phyloP scores from a whole-genome alignment of 208 protist genomes.

The Acanthamoeba castellanii region DNA sequence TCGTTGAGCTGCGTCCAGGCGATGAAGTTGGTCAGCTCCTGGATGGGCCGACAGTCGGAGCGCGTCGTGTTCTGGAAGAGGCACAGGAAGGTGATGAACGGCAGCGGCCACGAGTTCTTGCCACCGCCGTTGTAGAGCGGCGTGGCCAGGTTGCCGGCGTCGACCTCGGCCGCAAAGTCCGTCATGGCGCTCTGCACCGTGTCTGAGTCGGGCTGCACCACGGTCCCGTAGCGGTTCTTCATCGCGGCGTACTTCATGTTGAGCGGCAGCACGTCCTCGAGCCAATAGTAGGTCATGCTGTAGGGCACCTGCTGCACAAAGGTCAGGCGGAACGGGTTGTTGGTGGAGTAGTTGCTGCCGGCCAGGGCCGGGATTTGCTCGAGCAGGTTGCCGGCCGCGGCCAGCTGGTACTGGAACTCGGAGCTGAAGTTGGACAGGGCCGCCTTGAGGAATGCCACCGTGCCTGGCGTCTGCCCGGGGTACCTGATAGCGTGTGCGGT shows the following conservation, averaged over 20 bases:
- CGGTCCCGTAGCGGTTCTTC: not conserved
- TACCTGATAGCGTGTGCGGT: not conserved
- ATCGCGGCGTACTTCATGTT: slow-evolving; percentile 21
- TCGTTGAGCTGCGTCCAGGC: slow-evolving; percentile 39
- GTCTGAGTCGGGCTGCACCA: not conserved
- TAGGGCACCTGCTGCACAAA: not conserved
- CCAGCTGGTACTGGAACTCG: not conserved
- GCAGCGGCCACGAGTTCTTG: not conserved
- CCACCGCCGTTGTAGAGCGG: not conserved
- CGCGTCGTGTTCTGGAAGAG: slow-evolving; percentile 44
- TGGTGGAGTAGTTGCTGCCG: slow-evolving; percentile 4
- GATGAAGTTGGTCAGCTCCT: slow-evolving; percentile 44
- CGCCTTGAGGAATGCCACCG: not conserved
- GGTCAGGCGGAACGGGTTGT: not conserved
- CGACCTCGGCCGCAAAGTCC: not conserved
- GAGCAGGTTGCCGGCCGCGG: not conserved
- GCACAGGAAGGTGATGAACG: not conserved
- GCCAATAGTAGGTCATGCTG: slow-evolving; percentile 42
- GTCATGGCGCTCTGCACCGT: slow-evolving; percentile 21
- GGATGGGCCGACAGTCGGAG: slow-evolving; percentile 2
- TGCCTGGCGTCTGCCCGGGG: not conserved
- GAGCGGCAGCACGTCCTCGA: slow-evolving; percentile 24
- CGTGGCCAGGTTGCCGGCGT: not conserved
- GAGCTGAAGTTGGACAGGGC: slow-evolving; percentile 24
- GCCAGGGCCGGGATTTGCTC: not conserved